phyloP scores from a whole-genome alignment of 768 basidiomycete genomes.

The Tylopilus rubrobrunneus region DNA sequence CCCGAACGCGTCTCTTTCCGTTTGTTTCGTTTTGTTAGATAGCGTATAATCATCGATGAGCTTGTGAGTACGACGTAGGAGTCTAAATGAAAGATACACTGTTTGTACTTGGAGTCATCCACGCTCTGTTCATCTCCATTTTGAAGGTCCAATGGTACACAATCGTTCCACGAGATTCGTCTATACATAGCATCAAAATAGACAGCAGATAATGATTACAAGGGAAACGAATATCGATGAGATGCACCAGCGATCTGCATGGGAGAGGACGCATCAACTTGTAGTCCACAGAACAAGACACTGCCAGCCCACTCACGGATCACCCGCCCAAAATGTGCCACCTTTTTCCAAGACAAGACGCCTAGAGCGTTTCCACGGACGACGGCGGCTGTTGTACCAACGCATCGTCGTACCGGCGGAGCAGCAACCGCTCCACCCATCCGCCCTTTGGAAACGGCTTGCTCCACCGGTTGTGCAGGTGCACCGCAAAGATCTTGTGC shows the following conservation, averaged over 20 bases:
- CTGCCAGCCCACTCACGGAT: too few relatives aligned
- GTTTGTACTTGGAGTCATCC: not conserved
- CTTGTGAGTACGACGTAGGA: not conserved
- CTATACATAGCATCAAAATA: too few relatives aligned
- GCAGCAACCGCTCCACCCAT: constrained; percentile 80
- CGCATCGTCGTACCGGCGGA: constrained; percentile 54
- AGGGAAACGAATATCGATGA: not conserved
- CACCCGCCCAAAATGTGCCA: too few relatives aligned
- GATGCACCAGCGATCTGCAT: not conserved
- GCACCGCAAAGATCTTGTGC: constrained; percentile 77
- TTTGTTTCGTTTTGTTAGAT: not conserved
- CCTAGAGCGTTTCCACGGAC: not conserved
- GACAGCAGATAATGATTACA: not conserved
- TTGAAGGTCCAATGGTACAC: not conserved
- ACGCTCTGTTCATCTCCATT: not conserved
- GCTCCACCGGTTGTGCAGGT: constrained; percentile 95
- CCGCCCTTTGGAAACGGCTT: constrained; percentile 77
- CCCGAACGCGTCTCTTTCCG: not conserved
- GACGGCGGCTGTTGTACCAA: constrained; percentile 10
- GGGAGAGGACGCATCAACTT: not conserved
- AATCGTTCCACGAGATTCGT: too few relatives aligned
- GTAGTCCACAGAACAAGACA: too few relatives aligned
- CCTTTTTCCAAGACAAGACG: not conserved
- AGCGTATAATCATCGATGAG: not conserved
- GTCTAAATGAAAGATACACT: not conserved